These are phyloP conservation scores for Condylostoma magnum DNA, from an alignment of 169 alveolate genomes.

Conservation along the genomic window DNA sequence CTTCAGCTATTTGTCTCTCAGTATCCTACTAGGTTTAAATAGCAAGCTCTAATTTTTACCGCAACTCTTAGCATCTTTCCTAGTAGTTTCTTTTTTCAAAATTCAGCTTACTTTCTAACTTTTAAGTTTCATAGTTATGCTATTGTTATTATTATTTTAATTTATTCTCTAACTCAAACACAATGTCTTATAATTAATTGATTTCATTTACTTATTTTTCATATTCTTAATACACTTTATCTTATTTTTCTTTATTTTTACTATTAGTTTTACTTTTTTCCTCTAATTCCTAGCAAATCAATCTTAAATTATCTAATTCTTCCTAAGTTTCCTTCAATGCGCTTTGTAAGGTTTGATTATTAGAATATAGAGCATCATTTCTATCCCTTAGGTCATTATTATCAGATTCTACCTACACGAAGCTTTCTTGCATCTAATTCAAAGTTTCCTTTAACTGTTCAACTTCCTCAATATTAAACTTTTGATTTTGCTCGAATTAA, in stretches of 20 bases:
- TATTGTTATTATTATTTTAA: background rate
- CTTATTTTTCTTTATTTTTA: background rate
- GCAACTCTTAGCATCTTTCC: no score
- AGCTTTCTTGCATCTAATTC: background rate
- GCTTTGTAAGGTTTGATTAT: conserved; percentile 29
- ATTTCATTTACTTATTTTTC: background rate
- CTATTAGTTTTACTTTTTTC: background rate
- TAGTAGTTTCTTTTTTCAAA: no score
- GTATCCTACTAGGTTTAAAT: background rate
- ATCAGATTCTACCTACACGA: no score
- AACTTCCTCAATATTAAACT: no score
- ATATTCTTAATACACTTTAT: background rate
- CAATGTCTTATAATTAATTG: background rate
- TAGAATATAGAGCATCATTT: conserved; percentile 35
- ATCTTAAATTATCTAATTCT: conserved; percentile 40
- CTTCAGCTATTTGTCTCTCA: background rate
- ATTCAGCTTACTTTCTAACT: no score
- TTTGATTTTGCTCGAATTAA: no score
- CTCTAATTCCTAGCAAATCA: background rate
- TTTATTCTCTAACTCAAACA: background rate
- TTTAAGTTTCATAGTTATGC: no score
- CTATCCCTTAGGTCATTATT: background rate
- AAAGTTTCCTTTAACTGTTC: background rate
- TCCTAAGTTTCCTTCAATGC: conserved; percentile 47
- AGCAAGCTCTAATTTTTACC: background rate